These are phyloP conservation scores for Colletotrichum sp. DNA, from an alignment of 2,329 filamentous ascomycete genomes.

Conservation along the genomic window DNA sequence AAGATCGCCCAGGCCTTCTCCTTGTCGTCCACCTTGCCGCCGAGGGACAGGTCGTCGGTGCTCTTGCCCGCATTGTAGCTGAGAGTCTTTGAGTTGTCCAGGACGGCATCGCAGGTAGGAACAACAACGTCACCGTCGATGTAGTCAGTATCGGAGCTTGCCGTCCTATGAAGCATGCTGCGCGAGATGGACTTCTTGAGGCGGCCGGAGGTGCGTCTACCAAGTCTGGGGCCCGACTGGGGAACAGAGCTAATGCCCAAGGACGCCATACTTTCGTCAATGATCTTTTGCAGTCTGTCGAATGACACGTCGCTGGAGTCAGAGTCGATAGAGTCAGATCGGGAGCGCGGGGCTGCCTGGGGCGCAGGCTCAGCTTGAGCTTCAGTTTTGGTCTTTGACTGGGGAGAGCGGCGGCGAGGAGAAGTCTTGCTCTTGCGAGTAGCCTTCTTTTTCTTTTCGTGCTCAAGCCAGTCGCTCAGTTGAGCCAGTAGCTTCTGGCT, in stretches of 20 bases:
- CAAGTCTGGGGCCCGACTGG: slow-evolving; percentile 44
- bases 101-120: slow-evolving; percentile 79
- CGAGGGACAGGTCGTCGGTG: slow-evolving; percentile 45
- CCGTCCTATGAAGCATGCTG: slow-evolving; percentile 48
- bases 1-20: slow-evolving; percentile 83
- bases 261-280: slow-evolving; percentile 68
- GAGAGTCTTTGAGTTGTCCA: slow-evolving; percentile 91
- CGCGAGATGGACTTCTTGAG: slow-evolving; percentile 43
- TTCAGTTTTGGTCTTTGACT: slow-evolving; percentile 7
- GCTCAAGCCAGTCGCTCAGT: slow-evolving; percentile 82
- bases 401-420: slow-evolving; percentile 43
- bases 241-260: slow-evolving; percentile 54
- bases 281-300: slow-evolving; percentile 80
- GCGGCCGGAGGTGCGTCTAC: slow-evolving; percentile 45
- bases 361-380: slow-evolving; percentile 3
- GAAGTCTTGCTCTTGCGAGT: slow-evolving; percentile 53
- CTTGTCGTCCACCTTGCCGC: slow-evolving; percentile 59
- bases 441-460: slow-evolving; percentile 74
- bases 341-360: slow-evolving; percentile 25
- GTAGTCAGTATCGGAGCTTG: slow-evolving; percentile 86
- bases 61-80: slow-evolving; percentile 65
- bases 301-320: slow-evolving; percentile 76
- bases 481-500: slow-evolving; percentile 71
- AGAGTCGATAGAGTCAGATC: slow-evolving; percentile 64
- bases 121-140: slow-evolving; percentile 82